Base-by-base conservation (phyloP, 73 alveolate genomes). In the Paramecium sonneborni region DNA sequence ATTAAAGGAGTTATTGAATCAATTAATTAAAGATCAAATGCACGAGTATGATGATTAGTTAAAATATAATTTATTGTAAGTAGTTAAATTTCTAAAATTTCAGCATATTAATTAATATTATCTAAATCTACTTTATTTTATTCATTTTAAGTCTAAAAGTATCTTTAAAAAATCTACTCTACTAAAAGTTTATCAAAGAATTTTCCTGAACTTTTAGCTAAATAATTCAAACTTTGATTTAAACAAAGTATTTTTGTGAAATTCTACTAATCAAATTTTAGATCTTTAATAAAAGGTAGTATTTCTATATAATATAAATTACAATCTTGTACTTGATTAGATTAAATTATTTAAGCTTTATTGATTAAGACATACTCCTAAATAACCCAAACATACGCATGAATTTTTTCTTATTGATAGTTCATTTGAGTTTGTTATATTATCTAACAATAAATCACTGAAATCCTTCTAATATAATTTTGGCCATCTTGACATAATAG, bases 401-500 rank as follows among this genome's bases (percentile, higher is more conserved):
- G 90, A 79, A 34, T 46, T 79, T 46, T 79, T 79, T 44, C 69
- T 24, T n/a, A 79, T 79, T 21, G 76, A 41, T 44, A 79, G 15
- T 79, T 79, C 90, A 41, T 79, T 39, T 20, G 26, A 30, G 41
- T 79, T 79, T 11, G 6, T 30, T 37, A 79, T 79, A 21, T 79
- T 79, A 79, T 79, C 90, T 8, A 79, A 79, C 5, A 79, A 23
- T 5, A 79, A 24, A 43, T 79, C 90, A 24, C 69, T 79, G 21
- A 79, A 24, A 28, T 46, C 90, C 41, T 26, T 23, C 35, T 79
- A n/a, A 30, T 10, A 79, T 62, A 79, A 44, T 21, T 79, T 14
- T 3, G 90, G 90, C 90, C 90, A 79, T 79, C 74, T 79, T 23
- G 41, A 12, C 74, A 79, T 79, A 23, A 79, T 79, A 0, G 57